Evolutionary conservation across 306 rosid species (phyloP).

Genomic region (Castanea sativa): DNA sequence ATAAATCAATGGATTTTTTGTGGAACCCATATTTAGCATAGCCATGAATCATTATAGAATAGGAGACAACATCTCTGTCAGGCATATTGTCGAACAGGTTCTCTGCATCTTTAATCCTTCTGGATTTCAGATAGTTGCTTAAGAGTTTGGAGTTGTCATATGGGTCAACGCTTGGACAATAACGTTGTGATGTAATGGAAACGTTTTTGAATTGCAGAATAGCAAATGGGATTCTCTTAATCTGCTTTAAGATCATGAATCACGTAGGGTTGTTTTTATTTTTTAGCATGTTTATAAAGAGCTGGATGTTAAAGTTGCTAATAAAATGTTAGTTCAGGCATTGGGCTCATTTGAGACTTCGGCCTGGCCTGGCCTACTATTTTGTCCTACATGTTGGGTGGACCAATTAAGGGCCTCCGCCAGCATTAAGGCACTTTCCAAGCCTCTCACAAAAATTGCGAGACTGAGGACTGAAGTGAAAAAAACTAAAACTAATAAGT

Average conservation of each 20-base stretch:
- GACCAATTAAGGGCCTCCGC: background rate
- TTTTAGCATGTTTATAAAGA: background rate
- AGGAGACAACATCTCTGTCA: conserved; percentile 6
- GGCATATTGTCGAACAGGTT: conserved; percentile 16
- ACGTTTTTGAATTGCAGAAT: background rate
- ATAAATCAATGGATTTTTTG: background rate
- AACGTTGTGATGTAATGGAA: background rate
- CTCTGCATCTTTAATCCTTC: conserved; percentile 13
- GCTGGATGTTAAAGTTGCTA: no score
- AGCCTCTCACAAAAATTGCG: no score
- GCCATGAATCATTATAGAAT: conserved; percentile 18
- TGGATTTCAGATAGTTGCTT: background rate
- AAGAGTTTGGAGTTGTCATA: background rate
- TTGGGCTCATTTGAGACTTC: background rate
- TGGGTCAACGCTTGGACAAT: background rate
- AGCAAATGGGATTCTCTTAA: background rate
- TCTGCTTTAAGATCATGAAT: background rate
- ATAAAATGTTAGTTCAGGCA: background rate
- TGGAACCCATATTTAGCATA: conserved; percentile 9
- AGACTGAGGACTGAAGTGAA: no score
- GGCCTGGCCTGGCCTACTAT: no score
- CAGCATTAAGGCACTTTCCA: no score
- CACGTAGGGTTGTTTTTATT: background rate
- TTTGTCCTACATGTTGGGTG: background rate
- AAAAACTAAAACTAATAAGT: no score